A percentile compares a stretch with the other conserved stretches of the same genome.
Conservation (phyloP, 352 stramenopile species). For the Globisporangium abappressorium region DNA sequence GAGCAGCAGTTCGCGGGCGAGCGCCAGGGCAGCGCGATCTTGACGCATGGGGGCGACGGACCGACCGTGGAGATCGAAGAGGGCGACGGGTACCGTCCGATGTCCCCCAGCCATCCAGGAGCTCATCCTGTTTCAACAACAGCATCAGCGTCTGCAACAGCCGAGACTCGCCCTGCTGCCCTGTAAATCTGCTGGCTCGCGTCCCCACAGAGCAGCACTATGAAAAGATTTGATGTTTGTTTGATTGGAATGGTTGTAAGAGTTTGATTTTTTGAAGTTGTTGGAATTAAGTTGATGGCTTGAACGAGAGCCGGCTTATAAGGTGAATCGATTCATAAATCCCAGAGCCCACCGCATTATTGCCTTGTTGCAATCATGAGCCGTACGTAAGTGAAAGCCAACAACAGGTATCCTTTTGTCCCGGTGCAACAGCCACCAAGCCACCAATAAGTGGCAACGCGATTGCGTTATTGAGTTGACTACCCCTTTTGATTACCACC, state of each 20-base stretch:
- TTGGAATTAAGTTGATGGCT: background rate
- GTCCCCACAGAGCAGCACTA: background rate
- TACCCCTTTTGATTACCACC: background rate
- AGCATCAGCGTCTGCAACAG: background rate
- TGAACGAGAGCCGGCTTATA: background rate
- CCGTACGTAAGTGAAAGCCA: no score
- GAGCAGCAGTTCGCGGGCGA: conserved; percentile 41
- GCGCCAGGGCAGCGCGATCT: conserved; percentile 9
- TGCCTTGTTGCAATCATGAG: background rate
- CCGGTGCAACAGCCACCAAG: no score
- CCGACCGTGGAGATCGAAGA: conserved; percentile 12
- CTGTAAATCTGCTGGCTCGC: background rate
- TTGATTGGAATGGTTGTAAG: background rate
- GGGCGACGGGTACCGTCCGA: conserved; percentile 20
- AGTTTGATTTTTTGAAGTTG: background rate
- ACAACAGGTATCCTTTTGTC: no score
- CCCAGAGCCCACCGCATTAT: no score
- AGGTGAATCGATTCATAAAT: background rate
- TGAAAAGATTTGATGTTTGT: background rate
- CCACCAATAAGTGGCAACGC: no score
- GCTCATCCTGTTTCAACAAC: background rate
- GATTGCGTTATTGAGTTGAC: background rate
- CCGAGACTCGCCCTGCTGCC: background rate
- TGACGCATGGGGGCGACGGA: conserved; percentile 12
- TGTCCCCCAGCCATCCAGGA: conserved; percentile 17